Conservation (phyloP, 352 stramenopile genomes). For the Globisporangium irregulare region DNA sequence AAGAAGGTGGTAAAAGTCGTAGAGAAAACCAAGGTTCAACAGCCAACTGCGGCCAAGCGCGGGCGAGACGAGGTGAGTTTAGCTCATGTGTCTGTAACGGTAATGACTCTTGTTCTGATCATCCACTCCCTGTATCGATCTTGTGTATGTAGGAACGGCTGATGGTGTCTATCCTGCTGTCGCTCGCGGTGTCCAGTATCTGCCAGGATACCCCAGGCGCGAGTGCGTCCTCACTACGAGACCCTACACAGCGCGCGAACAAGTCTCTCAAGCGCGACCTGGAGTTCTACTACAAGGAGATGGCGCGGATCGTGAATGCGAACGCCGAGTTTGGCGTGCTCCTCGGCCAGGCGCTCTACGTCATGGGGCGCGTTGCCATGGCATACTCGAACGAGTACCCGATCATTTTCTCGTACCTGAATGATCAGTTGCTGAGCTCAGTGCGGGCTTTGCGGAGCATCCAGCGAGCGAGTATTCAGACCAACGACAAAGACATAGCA, state of each 20-base stretch:
- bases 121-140: neutral
- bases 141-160: slow-evolving; percentile 13
- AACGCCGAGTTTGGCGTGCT: slow-evolving; percentile 29
- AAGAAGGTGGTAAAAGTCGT: neutral
- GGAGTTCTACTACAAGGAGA: slow-evolving; percentile 79
- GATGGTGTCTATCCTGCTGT: slow-evolving; percentile 33
- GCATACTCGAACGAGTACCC: slow-evolving; percentile 48
- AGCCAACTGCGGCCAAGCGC: neutral
- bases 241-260: slow-evolving; percentile 17
- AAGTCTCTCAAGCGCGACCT: slow-evolving; percentile 60
- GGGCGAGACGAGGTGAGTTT: slow-evolving; percentile 12
- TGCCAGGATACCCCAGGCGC: slow-evolving; percentile 20
- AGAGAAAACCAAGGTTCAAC: neutral
- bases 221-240: neutral
- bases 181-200: slow-evolving; percentile 27
- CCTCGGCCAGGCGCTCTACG: slow-evolving; percentile 41
- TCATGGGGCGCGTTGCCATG: slow-evolving; percentile 42
- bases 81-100: neutral
- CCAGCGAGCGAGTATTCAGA: neutral
- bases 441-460: slow-evolving; percentile 20
- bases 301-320: slow-evolving; percentile 30
- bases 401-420: slow-evolving; percentile 47
- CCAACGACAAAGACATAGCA: neutral
- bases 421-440: slow-evolving; percentile 31
- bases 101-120: neutral